Percentiles rank a stretch among this genome's conserved stretches.
Conservation (phyloP, 2,329 filamentous ascomycete species). For the Botrytis deweyae region DNA sequence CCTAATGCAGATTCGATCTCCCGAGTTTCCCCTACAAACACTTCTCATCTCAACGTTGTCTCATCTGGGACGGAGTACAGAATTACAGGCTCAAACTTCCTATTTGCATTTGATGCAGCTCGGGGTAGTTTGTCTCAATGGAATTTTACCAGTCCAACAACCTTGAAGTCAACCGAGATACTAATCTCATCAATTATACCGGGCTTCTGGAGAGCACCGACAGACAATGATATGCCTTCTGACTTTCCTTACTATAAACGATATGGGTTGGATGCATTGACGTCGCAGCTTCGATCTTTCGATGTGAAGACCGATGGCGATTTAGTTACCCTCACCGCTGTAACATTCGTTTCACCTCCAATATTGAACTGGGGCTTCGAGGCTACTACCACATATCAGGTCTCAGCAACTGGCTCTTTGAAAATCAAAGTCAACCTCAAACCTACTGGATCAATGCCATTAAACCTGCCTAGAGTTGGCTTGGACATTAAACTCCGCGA, state of each 20-base stretch:
- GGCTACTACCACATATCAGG: conserved; percentile 51
- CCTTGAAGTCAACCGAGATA: conserved; percentile 3
- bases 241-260: conserved; percentile 59
- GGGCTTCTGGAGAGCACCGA: conserved; percentile 62
- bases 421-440: conserved; percentile 47
- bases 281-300: conserved; percentile 48
- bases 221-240: conserved; percentile 60
- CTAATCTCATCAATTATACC: conserved; percentile 15
- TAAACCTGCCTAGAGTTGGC: conserved; percentile 60
- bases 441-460: conserved; percentile 50
- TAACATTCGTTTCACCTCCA: conserved; percentile 55
- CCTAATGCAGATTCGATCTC: conserved; percentile 1
- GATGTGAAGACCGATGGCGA: conserved; percentile 36
- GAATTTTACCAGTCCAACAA: conserved; percentile 36
- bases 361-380: conserved; percentile 60
- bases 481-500: conserved; percentile 54
- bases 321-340: conserved; percentile 44
- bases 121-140: conserved; percentile 47
- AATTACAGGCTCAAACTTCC: conserved; percentile 41
- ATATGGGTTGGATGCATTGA: conserved; percentile 49
- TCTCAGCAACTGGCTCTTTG: conserved; percentile 48
- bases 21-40: conserved; percentile 28
- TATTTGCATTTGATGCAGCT: conserved; percentile 47
- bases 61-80: conserved; percentile 33
- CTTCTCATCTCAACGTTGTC: conserved; percentile 19